These are phyloP conservation scores for Aspergillus japonicus DNA, from an alignment of 2,329 filamentous ascomycete genomes.

Conservation along the genomic window DNA sequence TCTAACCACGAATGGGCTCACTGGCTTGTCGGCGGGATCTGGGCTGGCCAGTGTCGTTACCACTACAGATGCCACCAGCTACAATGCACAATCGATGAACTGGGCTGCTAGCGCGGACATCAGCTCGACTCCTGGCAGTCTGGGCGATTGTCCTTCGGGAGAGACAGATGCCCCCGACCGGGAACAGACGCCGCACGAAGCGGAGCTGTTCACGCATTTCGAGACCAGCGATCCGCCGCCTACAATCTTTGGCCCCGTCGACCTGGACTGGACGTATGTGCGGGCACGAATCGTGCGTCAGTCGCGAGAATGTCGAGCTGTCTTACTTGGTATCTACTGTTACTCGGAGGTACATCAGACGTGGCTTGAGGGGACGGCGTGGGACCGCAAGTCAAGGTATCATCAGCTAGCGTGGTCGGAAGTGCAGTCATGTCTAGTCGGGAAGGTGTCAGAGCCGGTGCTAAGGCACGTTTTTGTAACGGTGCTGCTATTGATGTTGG, in stretches of 20 bases:
- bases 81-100: slow-evolving; percentile 9
- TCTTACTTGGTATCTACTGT: slow-evolving; percentile 34
- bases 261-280: slow-evolving; percentile 36
- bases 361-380: slow-evolving; percentile 25
- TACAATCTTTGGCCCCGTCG: slow-evolving; percentile 31
- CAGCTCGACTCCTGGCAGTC: neutral
- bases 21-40: neutral
- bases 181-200: slow-evolving; percentile 23
- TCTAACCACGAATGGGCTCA: slow-evolving; percentile 23
- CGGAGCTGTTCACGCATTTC: slow-evolving; percentile 32
- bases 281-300: slow-evolving; percentile 25
- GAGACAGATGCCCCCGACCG: neutral
- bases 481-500: slow-evolving; percentile 36
- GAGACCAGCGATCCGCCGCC: slow-evolving; percentile 29
- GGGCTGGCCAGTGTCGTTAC: neutral
- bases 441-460: slow-evolving; percentile 24
- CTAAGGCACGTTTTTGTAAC: slow-evolving; percentile 29
- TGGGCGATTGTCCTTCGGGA: neutral
- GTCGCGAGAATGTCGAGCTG: slow-evolving; percentile 24
- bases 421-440: slow-evolving; percentile 29
- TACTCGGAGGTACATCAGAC: slow-evolving; percentile 35
- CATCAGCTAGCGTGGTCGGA: slow-evolving; percentile 32
- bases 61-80: neutral
- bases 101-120: slow-evolving; percentile 2
- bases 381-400: slow-evolving; percentile 30